Conservation (phyloP, 2,329 filamentous ascomycete species). For the Cercospora canescens region DNA sequence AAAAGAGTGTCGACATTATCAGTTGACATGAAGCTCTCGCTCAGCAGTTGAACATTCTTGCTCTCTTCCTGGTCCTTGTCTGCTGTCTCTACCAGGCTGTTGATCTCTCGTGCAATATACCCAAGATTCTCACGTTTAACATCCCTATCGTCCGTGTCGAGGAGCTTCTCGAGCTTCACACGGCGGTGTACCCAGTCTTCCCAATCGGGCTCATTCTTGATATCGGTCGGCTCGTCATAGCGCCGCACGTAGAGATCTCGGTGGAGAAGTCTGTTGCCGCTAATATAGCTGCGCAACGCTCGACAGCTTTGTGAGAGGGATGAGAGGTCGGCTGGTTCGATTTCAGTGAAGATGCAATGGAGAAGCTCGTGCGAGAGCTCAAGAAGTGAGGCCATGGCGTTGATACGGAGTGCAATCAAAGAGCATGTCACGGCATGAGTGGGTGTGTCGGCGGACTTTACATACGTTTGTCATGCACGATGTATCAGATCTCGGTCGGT, state of each 20-base stretch:
- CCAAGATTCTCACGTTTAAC: conserved; percentile 43
- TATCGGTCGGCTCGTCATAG: conserved; percentile 31
- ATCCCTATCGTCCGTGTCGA: conserved; percentile 42
- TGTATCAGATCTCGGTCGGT: background rate
- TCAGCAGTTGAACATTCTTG: conserved; percentile 45
- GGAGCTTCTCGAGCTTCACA: conserved; percentile 46
- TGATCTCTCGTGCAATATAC: conserved; percentile 29
- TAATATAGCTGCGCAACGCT: conserved; percentile 56
- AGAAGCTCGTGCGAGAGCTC: conserved; percentile 63
- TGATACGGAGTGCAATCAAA: background rate
- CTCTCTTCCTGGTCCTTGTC: conserved; percentile 42
- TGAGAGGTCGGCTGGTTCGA: conserved; percentile 59
- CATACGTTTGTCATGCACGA: background rate
- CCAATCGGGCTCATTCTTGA: conserved; percentile 37
- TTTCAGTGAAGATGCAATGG: conserved; percentile 59
- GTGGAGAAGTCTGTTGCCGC: conserved; percentile 60
- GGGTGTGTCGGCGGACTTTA: background rate
- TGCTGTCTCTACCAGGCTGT: conserved; percentile 27
- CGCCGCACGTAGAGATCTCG: conserved; percentile 61
- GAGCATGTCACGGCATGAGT: background rate
- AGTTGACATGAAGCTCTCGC: conserved; percentile 43
- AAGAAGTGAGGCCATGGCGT: conserved; percentile 36
- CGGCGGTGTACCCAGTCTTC: conserved; percentile 38
- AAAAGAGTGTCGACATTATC: conserved; percentile 62
- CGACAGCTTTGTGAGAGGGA: conserved; percentile 55